These are phyloP conservation scores for Heritiera fomes DNA, from an alignment of 345 rosid species.

Conservation along the genomic window DNA sequence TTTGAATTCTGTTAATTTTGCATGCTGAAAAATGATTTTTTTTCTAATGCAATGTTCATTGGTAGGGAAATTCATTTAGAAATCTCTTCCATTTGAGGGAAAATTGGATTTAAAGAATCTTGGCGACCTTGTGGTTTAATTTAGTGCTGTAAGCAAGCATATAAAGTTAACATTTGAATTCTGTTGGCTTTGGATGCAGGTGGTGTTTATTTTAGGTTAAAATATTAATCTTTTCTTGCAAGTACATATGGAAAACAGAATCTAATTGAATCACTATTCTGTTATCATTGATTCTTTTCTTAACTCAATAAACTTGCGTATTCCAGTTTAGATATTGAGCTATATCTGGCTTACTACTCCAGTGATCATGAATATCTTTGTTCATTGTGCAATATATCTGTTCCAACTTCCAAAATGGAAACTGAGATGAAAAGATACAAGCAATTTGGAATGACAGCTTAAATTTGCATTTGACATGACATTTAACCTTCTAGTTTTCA, in stretches of 20 bases:
- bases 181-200: neutral
- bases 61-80: neutral
- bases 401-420: neutral
- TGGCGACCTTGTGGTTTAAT: slow-evolving; percentile 5
- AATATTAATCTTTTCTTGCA: neutral
- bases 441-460: neutral
- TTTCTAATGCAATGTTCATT: neutral
- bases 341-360: neutral
- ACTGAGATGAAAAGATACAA: neutral
- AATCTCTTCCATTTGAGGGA: neutral
- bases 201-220: neutral
- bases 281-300: neutral
- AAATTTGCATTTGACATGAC: neutral
- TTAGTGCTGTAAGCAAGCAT: neutral
- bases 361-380: neutral
- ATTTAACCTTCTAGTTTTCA: slow-evolving; percentile 1
- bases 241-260: neutral
- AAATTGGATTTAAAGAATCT: neutral
- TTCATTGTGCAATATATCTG: neutral
- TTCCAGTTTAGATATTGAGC: neutral
- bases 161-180: neutral
- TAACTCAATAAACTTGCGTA: neutral
- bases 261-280: neutral
- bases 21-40: neutral
- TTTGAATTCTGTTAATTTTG: slow-evolving; percentile 10